These are phyloP conservation scores for Agrocybe pediades DNA, from an alignment of 768 basidiomycete species.

Conservation along the genomic window DNA sequence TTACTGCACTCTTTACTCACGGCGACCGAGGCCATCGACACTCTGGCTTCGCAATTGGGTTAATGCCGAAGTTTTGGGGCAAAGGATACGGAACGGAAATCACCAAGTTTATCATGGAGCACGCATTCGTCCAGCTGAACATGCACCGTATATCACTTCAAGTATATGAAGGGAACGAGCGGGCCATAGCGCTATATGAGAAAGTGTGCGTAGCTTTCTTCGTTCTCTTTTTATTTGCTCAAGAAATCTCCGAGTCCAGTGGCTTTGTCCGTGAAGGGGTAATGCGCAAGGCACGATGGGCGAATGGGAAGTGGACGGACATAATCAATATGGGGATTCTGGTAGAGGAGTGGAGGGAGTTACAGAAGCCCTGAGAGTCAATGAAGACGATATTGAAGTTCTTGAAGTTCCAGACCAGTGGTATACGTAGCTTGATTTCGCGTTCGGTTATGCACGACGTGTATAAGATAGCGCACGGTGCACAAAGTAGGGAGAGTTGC, in stretches of 20 bases:
- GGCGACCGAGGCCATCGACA: conserved; percentile 2
- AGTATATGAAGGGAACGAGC: conserved; percentile 37
- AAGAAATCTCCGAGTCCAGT: not conserved
- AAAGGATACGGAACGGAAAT: conserved; percentile 10
- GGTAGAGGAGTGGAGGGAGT: conserved; percentile 8
- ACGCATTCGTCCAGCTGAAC: conserved; percentile 8
- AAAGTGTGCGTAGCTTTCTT: conserved; percentile 48
- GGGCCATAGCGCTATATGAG: conserved; percentile 41
- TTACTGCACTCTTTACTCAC: not conserved
- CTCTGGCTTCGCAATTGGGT: not conserved
- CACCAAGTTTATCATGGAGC: conserved; percentile 2
- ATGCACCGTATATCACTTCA: conserved; percentile 40
- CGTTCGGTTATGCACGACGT: too few species aligned
- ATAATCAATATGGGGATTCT: conserved; percentile 10
- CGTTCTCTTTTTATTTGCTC: not conserved
- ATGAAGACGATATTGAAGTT: not conserved
- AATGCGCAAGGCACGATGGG: conserved; percentile 5
- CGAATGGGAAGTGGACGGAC: conserved; percentile 10
- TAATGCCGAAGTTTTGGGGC: conserved; percentile 4
- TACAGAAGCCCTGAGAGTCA: not conserved
- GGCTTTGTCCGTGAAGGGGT: conserved; percentile 10
- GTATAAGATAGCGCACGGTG: too few species aligned
- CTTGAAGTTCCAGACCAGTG: not conserved
- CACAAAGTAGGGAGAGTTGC: too few species aligned
- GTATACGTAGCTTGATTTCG: too few species aligned